Evolutionary conservation across 2,329 filamentous ascomycete genomes (phyloP), one percentile per base, ranked within the genome.

Genomic region (Hirsutella thompsonii): DNA sequence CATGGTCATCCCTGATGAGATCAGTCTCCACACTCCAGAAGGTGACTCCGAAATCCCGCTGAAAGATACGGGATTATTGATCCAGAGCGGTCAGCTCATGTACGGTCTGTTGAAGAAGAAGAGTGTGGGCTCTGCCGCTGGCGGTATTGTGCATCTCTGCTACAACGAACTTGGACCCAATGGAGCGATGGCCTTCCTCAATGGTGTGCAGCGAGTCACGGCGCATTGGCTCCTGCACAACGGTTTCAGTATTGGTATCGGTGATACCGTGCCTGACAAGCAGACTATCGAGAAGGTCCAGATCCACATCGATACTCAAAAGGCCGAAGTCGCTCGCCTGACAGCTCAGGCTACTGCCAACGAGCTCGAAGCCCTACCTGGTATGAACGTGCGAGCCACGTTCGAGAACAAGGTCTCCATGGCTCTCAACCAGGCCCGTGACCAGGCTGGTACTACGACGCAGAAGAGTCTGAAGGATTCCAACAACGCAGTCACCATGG

Each of bases 301-400:
- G 55, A 72, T 76, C 6, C 83, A 86, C 42, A 88, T 98, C 49
- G 74, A 83, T 20, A 72, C 75, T 33, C 79, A 93, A 54, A 98
- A 98, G 69, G 69, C 70, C 1, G 79, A 89, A 50, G 89, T 98
- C 42, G 77, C 79, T 35, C 66, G 72, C 2, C 75, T 94, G 44
- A 92, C 89, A 9, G 70, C 71, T 5, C 69, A 76, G 55, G 93
- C 93, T 2, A 93, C 89, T 3, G 78, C 79, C 39, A 94, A 96
- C 59, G 71, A 81, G 52, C 77, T 98, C 37, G 92, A 99, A 61
- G 78, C 89, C n/a, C 67, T 92, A 41, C 92, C 92, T 35, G 92
- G 92, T 75, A 95, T 98, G 89, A 98, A 93, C 49, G 83, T 98
- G 45, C 84, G 93, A 69, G 88, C 94, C 57, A 96, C 92, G 0